Evolutionary conservation across 1,284 basidiomycete genomes (phyloP), one percentile per base, ranked within the genome.

Genomic region (Rhodotorula glutinis): DNA sequence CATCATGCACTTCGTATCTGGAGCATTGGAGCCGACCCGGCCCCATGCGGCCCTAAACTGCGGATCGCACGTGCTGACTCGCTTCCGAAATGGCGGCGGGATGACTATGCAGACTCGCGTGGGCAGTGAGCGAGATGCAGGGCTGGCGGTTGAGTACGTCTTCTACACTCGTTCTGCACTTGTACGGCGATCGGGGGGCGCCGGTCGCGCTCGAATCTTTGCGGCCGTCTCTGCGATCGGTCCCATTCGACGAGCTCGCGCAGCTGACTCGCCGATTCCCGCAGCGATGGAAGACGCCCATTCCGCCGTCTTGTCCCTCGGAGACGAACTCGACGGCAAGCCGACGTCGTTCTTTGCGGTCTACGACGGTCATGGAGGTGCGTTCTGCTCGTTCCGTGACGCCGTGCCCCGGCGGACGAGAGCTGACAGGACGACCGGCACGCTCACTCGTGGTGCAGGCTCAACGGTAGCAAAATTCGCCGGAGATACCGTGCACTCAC

Each of bases 271-370:
- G n/a, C 14, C 38, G 13, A 2, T n/a, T n/a, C n/a, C 14, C 62
- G 65, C 78, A 94, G 91, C 88, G 75, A 98, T 99, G 96, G 96
- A 99, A 81, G 96, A 99, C 78, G 88, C 95, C 3, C 96, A 98
- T 80, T 84, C 92, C n/a, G 85, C 87, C 59, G 82, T 92, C 40
- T 82, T 98, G 51, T 78, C 77, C 53, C 78, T 82, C 41, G 73
- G 72, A 38, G 82, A 85, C 67, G 79, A 90, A 63, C 87, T 87
- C 63, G 82, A 80, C 29, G 82, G 83, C 23, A 89, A 89, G 77
- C 75, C 72, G 60, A 74, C 74, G n/a, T 81, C 81, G 1, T 95
- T 98, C 80, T 97, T 98, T 76, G 95, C 90, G 46, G 94, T 99
- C 2, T 98, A 97, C 77, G 96, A 99, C 80, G 96, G 96, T 29